Percentiles rank a stretch among this genome's conserved stretches.
Evolutionary conservation across 2,329 filamentous ascomycete species (phyloP).

Genomic region (Stemphylium beticola): DNA sequence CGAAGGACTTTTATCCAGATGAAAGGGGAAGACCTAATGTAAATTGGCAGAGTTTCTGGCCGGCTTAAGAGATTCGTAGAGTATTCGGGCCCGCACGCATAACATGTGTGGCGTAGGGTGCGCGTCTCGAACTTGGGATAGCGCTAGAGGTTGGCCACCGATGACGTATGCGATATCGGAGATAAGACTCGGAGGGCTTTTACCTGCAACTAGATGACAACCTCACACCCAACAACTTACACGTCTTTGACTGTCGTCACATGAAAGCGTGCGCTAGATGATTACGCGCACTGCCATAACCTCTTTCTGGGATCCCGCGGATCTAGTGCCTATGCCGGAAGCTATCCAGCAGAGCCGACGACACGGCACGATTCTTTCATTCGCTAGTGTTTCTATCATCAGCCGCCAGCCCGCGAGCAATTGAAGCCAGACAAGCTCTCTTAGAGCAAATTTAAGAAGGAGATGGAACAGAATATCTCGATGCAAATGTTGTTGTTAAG

Average conservation of each 20-base stretch:
- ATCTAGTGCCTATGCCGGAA: too few species aligned
- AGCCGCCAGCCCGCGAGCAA: too few species aligned
- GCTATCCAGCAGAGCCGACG: too few species aligned
- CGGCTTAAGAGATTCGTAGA: background rate
- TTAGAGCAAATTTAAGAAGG: constrained; percentile 83
- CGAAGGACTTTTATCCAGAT: background rate
- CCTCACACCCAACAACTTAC: too few species aligned
- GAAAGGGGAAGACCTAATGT: background rate
- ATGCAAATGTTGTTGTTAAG: constrained; percentile 75
- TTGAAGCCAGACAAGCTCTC: constrained; percentile 84
- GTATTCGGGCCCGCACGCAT: too few species aligned
- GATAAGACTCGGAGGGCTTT: background rate
- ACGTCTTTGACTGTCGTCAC: too few species aligned
- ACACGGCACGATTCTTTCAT: constrained; percentile 82
- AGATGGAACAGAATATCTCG: constrained; percentile 88
- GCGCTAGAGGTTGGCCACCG: constrained; percentile 1
- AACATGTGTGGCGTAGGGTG: too few species aligned
- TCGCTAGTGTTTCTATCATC: constrained; percentile 58
- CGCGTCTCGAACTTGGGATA: constrained; percentile 2
- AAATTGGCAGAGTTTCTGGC: background rate
- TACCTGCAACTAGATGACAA: background rate
- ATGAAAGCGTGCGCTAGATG: too few species aligned
- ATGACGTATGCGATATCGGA: constrained; percentile 11
- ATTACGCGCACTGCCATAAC: too few species aligned
- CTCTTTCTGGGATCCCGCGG: too few species aligned